phyloP scores from a whole-genome alignment of 176 grass and related monocot species.

The Dendrocalamus sinicus region DNA sequence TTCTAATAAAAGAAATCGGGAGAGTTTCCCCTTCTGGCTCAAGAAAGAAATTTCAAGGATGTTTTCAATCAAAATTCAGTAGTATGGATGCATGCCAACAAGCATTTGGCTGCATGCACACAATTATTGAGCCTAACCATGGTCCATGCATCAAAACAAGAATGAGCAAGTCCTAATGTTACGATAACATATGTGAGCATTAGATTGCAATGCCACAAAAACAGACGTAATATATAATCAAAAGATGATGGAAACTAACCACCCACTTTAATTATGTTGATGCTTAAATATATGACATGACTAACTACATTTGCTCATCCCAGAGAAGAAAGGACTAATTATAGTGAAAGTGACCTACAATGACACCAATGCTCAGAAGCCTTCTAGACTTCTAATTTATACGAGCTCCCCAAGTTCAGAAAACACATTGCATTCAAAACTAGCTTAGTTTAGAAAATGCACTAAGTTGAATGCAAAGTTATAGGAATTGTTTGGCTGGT shows the following conservation, averaged over 20 bases:
- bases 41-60: too few relatives aligned
- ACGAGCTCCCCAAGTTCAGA: constrained; percentile 6
- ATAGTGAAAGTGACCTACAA: not conserved
- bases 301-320: not conserved
- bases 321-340: not conserved
- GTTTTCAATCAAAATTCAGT: too few relatives aligned
- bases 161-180: too few relatives aligned
- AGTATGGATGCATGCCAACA: too few relatives aligned
- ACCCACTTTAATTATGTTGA: not conserved
- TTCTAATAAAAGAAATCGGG: too few relatives aligned
- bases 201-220: not conserved
- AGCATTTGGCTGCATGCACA: too few relatives aligned
- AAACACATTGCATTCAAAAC: not conserved
- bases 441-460: constrained; percentile 13
- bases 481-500: not conserved
- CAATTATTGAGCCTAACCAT: too few relatives aligned
- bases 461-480: not conserved
- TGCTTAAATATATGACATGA: not conserved
- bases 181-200: not conserved
- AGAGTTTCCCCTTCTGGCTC: too few relatives aligned
- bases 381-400: not conserved
- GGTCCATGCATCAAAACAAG: too few relatives aligned
- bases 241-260: not conserved
- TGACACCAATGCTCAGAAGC: not conserved
- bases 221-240: not conserved